These are phyloP conservation scores for Bidens hawaiensis DNA, from an alignment of 140 eudicot genomes.

Conservation along the genomic window DNA sequence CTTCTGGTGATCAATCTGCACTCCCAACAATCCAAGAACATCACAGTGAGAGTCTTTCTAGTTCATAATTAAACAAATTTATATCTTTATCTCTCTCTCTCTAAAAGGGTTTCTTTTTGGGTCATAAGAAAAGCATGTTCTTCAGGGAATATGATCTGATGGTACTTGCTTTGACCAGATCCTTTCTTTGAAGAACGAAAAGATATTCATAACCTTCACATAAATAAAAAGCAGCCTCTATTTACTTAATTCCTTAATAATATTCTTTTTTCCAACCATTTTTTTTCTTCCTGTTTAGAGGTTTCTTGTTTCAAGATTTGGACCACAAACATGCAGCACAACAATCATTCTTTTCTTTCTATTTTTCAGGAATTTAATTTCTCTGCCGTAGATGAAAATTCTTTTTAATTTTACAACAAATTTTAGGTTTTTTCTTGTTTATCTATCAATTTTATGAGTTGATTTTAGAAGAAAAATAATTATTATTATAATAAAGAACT, in stretches of 20 bases:
- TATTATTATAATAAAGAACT: no score
- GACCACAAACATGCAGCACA: constrained; percentile 64
- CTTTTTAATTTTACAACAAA: not conserved
- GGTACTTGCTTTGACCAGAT: constrained; percentile 81
- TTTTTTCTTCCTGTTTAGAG: constrained; percentile 29
- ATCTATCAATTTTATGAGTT: not conserved
- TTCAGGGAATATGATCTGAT: constrained; percentile 41
- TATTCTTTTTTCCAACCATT: constrained; percentile 31
- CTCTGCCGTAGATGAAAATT: not conserved
- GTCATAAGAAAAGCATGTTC: constrained; percentile 54
- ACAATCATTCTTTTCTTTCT: constrained; percentile 33
- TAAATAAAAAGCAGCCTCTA: constrained; percentile 17
- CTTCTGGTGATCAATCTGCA: constrained; percentile 46
- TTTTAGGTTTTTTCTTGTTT: constrained; percentile 14
- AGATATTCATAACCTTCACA: constrained; percentile 28
- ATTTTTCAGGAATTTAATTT: constrained; percentile 5
- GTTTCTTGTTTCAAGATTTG: constrained; percentile 33
- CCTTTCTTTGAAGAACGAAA: constrained; percentile 35
- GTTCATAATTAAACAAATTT: not conserved
- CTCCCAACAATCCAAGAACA: constrained; percentile 57
- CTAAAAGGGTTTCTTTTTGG: constrained; percentile 20
- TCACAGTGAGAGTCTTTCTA: constrained; percentile 42
- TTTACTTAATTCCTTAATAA: constrained; percentile 22
- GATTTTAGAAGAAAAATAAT: not conserved
- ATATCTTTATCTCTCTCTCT: constrained; percentile 14